phyloP scores from a whole-genome alignment of 2,329 filamentous ascomycete genomes.

The Trichoderma koningiopsis region DNA sequence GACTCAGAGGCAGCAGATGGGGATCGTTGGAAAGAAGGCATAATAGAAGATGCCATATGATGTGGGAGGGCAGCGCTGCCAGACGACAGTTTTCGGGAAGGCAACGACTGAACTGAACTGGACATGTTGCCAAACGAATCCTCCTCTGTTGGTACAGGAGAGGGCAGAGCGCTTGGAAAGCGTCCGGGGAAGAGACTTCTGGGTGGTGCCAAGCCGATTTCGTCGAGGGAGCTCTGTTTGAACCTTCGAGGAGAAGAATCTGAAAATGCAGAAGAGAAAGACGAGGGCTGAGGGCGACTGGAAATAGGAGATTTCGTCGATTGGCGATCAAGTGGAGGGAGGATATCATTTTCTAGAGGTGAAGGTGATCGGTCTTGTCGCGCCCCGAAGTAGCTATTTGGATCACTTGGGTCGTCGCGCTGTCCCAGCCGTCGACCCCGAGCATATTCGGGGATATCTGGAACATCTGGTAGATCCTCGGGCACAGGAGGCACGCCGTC shows the following conservation, averaged over 20 bases:
- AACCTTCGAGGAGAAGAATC: slow-evolving; percentile 50
- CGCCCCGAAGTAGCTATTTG: slow-evolving; percentile 52
- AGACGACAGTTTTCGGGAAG: slow-evolving; percentile 75
- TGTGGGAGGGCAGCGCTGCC: slow-evolving; percentile 58
- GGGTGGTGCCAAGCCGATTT: slow-evolving; percentile 55
- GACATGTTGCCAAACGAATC: slow-evolving; percentile 61
- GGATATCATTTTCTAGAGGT: slow-evolving; percentile 48
- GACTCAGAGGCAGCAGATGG: slow-evolving; percentile 83
- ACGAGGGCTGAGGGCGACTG: slow-evolving; percentile 40
- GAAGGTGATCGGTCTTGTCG: slow-evolving; percentile 61
- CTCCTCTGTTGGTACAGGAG: slow-evolving; percentile 69
- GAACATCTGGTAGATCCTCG: slow-evolving; percentile 49
- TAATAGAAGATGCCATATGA: slow-evolving; percentile 57
- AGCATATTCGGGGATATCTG: slow-evolving; percentile 44
- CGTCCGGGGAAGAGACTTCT: slow-evolving; percentile 53
- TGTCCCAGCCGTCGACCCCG: slow-evolving; percentile 46
- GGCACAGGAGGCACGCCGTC: slow-evolving; percentile 50
- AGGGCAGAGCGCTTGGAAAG: slow-evolving; percentile 60
- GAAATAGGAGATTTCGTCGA: slow-evolving; percentile 36
- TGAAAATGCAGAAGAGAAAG: slow-evolving; percentile 40
- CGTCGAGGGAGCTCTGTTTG: slow-evolving; percentile 52
- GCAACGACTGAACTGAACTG: slow-evolving; percentile 62
- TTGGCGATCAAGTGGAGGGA: slow-evolving; percentile 35
- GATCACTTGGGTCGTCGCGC: slow-evolving; percentile 44
- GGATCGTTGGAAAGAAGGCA: slow-evolving; percentile 69